Base-by-base conservation (phyloP, 768 basidiomycete genomes). In the Ramaria rubella region DNA sequence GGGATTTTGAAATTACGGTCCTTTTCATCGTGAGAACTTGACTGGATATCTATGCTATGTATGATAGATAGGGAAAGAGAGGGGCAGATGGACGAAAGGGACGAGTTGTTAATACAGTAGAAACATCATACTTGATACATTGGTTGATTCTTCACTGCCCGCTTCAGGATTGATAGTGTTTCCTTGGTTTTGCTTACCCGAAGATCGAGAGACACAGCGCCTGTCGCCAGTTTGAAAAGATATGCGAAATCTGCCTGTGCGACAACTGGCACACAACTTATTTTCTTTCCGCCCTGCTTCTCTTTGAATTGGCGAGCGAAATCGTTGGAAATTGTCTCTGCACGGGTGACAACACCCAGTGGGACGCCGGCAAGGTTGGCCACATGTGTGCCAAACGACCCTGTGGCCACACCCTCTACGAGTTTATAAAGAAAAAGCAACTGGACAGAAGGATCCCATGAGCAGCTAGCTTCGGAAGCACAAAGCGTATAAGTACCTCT, bases 391-490 rank as follows among this genome's bases (percentile, higher is more conserved):
- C 91, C 93, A 64, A 94, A 94, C 0, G 92, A 93, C 17, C 87
- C 90, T 31, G 83, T 81, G 0, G 92, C 90, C n/a, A 83, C 85
- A 14, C 90, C 90, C 29, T 86, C 82, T 46, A 94, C 81, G 30
- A 98, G 83, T 73, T 97, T 96, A 76, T 95, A 98, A 19, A 97
- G 76, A 76, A 97, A 98, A 19, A 93, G 81, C 38, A 96, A 83
- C 90, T 94, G 63, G 0, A 30, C 12, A 54, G 0, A 19, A 46
- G 23, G 23, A 61, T 63, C 45, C 40, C 54, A 30, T 19, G 45
- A 53, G n/a, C 24, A 19, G 33, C 49, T 34, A 14, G 34, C 31
- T 29, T 21, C 23, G 19, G 3, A 36, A 7, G 6, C 19, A 36
- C 17, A 29, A 33, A 46, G 51, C 9, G 33, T 11, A 31, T 21